Evolutionary conservation across 805 yeast species (phyloP), one percentile per base, ranked within the genome.

Genomic region (Dipodascopsis uninucleata): DNA sequence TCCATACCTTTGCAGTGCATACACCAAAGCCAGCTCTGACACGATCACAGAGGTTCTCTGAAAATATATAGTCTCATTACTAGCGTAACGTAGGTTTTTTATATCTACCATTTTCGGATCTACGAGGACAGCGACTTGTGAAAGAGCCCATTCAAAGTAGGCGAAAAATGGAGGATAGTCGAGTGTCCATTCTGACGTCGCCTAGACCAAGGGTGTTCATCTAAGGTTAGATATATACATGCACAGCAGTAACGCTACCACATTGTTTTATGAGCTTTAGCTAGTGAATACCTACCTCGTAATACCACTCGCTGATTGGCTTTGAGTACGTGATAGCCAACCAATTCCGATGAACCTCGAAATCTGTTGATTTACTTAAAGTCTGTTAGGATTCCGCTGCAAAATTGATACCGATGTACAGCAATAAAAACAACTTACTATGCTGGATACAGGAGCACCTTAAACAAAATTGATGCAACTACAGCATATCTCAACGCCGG

Each of bases 131-230:
- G 58, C 61, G n/a, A 49, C 28, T 23, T 72, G 81, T 0, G 95
- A 72, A 37, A 93, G 62, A 2, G 73, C 17, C 85, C 88, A 87
- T 64, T 93, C 98, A 57, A 93, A 90, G 65, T 87, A 89, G 0
- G 98, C 98, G 65, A 93, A 93, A 58, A 88, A 85, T 0, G 99
- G 99, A 8, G 99, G 98, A 66, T 90, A 93, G 64, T 93, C 98
- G 31, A 93, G 68, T 0, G 97, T 93, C 97, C 97, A 93, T 61
- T 84, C 88, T 35, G 78, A 76, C 12, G 78, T 75, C 0, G 86
- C 78, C 36, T 50, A 26, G 21, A 18, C 24, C 8, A 3, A 9
- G 10, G 6, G 4, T 7, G 32, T 12, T n/a, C 10, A 8, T 10
- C 6, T 7, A 18, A 5, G 20, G 22, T 12, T 12, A 10, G 9